A percentile compares a stretch with the other conserved stretches of the same genome.
Conservation (phyloP, 2,329 filamentous ascomycete species). For the Fusarium camptoceras region DNA sequence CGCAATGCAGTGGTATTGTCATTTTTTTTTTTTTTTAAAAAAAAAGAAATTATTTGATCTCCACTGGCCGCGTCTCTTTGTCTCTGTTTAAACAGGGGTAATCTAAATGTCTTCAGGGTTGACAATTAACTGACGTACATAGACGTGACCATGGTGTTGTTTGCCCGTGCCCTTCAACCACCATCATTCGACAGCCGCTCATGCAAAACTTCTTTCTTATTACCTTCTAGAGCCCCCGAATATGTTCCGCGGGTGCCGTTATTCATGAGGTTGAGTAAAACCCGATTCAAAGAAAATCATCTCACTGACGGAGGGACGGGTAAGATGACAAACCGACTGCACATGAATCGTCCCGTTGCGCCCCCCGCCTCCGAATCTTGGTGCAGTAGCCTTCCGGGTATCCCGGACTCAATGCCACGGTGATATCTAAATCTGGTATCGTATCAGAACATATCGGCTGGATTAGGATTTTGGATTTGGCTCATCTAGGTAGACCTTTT, state of each 20-base stretch:
- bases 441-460: background rate
- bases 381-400: slow-evolving; percentile 20
- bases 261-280: background rate
- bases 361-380: slow-evolving; percentile 10
- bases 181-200: slow-evolving; percentile 29
- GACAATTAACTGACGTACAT: slow-evolving; percentile 7
- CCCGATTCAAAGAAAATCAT: background rate
- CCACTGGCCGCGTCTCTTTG: slow-evolving; percentile 1
- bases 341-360: background rate
- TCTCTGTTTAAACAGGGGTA: slow-evolving; percentile 4
- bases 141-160: slow-evolving; percentile 42
- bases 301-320: slow-evolving; percentile 17
- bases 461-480: background rate
- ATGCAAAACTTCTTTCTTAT: slow-evolving; percentile 1
- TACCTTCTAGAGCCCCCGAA: slow-evolving; percentile 3
- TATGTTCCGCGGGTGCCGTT: background rate
- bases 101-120: background rate
- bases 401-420: background rate
- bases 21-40: too few species aligned
- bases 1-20: background rate
- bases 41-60: slow-evolving; percentile 16
- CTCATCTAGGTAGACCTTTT: background rate
- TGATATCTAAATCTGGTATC: background rate
- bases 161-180: slow-evolving; percentile 25
- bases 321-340: slow-evolving; percentile 6